Percentiles rank a stretch among this genome's conserved stretches.
phyloP scores from a whole-genome alignment of 768 basidiomycete species.

The Coprinopsis cinerea region DNA sequence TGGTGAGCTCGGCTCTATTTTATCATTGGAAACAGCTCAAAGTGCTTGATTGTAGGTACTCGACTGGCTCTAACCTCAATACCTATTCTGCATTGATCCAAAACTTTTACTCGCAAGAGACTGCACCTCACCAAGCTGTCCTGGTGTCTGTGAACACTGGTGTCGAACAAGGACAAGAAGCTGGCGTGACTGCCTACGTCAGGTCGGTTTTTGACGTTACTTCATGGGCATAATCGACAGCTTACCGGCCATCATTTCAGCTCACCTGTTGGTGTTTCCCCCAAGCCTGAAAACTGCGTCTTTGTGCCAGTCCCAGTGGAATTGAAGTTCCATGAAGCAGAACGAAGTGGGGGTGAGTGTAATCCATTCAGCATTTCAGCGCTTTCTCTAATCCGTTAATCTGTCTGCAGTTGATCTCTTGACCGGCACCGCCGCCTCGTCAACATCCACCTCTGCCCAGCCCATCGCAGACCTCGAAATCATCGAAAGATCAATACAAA shows the following conservation, averaged over 20 bases:
- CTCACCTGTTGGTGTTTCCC: constrained; percentile 78
- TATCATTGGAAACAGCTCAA: constrained; percentile 3
- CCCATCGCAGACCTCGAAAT: constrained; percentile 67
- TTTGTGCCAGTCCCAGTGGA: constrained; percentile 91
- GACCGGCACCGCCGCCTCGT: constrained; percentile 39
- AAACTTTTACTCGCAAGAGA: constrained; percentile 95
- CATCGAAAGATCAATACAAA: constrained; percentile 66
- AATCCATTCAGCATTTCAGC: not conserved
- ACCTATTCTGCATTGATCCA: constrained; percentile 96
- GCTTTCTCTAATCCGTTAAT: not conserved
- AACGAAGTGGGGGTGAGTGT: constrained; percentile 78
- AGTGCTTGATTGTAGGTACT: constrained; percentile 58
- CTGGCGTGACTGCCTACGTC: constrained; percentile 83
- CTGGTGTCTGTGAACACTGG: constrained; percentile 91
- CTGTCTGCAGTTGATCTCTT: constrained; percentile 67
- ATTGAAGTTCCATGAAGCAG: constrained; percentile 75
- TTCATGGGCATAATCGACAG: not conserved
- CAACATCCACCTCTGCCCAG: constrained; percentile 43
- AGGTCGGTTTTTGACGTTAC: constrained; percentile 58
- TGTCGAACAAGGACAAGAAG: constrained; percentile 49
- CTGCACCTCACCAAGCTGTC: constrained; percentile 80
- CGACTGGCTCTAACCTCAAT: constrained; percentile 85
- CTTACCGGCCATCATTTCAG: constrained; percentile 9
- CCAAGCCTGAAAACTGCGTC: constrained; percentile 91
- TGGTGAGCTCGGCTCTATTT: constrained; percentile 53